phyloP scores from a whole-genome alignment of 768 basidiomycete genomes.

The Udeniomyces megalosporus region DNA sequence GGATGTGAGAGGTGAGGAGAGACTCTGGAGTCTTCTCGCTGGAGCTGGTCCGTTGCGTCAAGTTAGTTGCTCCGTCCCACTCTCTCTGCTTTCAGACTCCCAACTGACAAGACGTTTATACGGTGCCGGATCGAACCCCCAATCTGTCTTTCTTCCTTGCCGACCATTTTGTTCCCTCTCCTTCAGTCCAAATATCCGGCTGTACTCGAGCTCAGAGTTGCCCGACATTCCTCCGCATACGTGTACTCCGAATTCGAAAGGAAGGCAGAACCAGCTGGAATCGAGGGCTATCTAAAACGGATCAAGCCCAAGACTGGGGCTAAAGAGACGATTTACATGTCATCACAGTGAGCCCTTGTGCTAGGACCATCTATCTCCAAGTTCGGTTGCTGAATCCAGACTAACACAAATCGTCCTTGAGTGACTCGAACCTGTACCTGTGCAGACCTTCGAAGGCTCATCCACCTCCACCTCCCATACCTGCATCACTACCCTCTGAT shows the following conservation, averaged over 20 bases:
- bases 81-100: background rate
- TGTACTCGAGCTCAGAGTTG: constrained; percentile 7
- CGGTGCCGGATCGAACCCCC: background rate
- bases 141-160: background rate
- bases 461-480: background rate
- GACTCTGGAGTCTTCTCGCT: constrained; percentile 9
- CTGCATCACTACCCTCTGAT: background rate
- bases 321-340: constrained; percentile 3
- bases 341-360: background rate
- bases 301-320: constrained; percentile 10
- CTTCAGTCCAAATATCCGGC: background rate
- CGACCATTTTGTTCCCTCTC: background rate
- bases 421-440: constrained; percentile 5
- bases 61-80: background rate
- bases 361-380: background rate
- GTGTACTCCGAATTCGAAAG: background rate
- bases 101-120: background rate
- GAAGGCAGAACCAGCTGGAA: constrained; percentile 1
- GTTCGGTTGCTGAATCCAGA: no score
- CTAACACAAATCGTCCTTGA: no score
- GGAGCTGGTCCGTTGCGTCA: constrained; percentile 7
- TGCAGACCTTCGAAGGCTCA: constrained; percentile 8
- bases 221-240: background rate
- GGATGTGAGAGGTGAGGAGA: background rate
- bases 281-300: constrained; percentile 13